phyloP scores from a whole-genome alignment of 2,329 filamentous ascomycete species.

The Cordyceps militaris region DNA sequence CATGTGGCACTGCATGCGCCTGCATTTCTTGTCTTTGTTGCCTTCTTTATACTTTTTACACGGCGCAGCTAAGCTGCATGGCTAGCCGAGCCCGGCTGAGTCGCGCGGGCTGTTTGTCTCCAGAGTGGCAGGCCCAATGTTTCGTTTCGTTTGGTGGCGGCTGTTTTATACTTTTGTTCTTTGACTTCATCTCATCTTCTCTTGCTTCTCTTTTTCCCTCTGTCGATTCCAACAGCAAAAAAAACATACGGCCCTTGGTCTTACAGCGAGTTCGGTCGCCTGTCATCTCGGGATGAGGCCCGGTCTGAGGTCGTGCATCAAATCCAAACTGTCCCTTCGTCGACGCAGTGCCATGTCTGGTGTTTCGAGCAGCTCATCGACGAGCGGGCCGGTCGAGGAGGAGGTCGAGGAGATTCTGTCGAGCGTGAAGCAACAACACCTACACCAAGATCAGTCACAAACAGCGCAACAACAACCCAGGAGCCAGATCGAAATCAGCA shows the following conservation, averaged over 20 bases:
- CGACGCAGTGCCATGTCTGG: constrained; percentile 11
- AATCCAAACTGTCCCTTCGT: constrained; percentile 24
- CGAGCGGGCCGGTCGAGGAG: constrained; percentile 10
- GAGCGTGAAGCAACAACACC: not conserved
- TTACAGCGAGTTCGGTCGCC: constrained; percentile 4
- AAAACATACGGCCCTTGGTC: not conserved
- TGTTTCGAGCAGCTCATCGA: constrained; percentile 11
- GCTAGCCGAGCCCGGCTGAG: not conserved
- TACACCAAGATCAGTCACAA: constrained; percentile 1
- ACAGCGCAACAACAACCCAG: not conserved
- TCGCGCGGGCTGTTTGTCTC: not conserved
- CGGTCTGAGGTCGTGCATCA: constrained; percentile 40
- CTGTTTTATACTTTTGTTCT: not conserved
- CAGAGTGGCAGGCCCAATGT: not conserved
- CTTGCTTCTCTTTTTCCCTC: not conserved
- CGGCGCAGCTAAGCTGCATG: not conserved
- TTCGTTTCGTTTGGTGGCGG: not conserved
- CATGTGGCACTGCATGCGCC: not conserved
- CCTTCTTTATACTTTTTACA: not conserved
- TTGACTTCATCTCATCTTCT: not conserved
- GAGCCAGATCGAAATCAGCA: not conserved
- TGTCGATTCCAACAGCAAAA: not conserved
- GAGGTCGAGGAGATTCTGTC: constrained; percentile 2
- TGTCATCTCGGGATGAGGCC: constrained; percentile 29
- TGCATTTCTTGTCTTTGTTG: not conserved